Evolutionary conservation across 2,329 filamentous ascomycete species (phyloP).

Genomic region (Arthrinium phaeospermum): DNA sequence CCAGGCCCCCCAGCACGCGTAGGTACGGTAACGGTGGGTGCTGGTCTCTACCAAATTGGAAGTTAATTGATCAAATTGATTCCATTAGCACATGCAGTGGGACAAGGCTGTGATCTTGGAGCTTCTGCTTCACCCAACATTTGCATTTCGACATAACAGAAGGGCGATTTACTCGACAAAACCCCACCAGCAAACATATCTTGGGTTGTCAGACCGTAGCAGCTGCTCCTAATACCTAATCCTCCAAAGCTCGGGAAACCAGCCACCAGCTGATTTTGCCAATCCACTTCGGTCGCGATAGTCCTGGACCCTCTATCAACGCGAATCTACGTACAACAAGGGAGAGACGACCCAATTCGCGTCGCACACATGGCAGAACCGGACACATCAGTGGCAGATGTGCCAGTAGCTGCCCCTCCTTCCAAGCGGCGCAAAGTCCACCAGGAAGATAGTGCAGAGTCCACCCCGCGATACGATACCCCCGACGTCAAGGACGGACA

Average conservation of each 20-base stretch:
- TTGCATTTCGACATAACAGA: neutral
- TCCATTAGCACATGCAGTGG: neutral
- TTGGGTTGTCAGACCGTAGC: neutral
- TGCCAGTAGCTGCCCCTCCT: constrained; percentile 37
- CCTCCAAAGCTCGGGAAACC: neutral
- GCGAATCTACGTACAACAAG: neutral
- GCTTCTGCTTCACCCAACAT: neutral
- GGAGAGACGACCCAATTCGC: neutral
- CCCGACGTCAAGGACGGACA: constrained; percentile 44
- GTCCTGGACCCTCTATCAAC: neutral
- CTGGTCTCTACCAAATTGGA: too few species aligned
- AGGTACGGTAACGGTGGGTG: too few species aligned
- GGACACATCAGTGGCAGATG: constrained; percentile 11
- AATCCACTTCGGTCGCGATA: neutral
- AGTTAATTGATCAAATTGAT: too few species aligned
- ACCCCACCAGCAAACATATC: neutral
- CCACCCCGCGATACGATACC: constrained; percentile 49
- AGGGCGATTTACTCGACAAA: neutral
- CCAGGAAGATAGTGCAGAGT: constrained; percentile 44
- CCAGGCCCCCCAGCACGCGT: neutral
- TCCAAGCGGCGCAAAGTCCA: constrained; percentile 49
- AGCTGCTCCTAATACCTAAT: neutral
- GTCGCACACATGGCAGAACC: neutral
- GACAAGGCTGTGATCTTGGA: neutral
- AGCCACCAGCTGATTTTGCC: too few species aligned